Percentiles rank a stretch among this genome's conserved stretches.
These are phyloP conservation scores for Nepenthes mirabilis DNA, from an alignment of 148 eudicot species.

Conservation along the genomic window DNA sequence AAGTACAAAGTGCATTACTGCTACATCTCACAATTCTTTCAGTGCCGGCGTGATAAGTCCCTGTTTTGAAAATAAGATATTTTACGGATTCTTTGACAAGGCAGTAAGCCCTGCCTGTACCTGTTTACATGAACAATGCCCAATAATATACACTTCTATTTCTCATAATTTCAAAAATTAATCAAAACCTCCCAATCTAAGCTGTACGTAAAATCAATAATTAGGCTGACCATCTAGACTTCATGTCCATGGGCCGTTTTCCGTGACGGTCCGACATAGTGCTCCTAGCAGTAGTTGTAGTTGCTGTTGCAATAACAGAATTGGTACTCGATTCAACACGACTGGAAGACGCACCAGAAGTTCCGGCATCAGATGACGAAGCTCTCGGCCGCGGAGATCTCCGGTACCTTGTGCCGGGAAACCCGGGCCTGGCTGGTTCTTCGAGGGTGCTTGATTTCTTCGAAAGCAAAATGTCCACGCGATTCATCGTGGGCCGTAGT, in stretches of 20 bases:
- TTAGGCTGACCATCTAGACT: too few relatives aligned
- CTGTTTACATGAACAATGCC: too few relatives aligned
- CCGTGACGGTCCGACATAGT: slow-evolving; percentile 22
- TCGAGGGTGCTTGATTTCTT: slow-evolving; percentile 45
- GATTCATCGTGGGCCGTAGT: slow-evolving; percentile 60
- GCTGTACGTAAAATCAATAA: too few relatives aligned
- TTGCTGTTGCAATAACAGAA: slow-evolving; percentile 18
- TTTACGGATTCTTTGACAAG: too few relatives aligned
- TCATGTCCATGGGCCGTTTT: slow-evolving; percentile 21
- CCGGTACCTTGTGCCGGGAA: slow-evolving; percentile 41
- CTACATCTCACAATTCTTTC: too few relatives aligned
- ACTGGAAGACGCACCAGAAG: slow-evolving; percentile 20
- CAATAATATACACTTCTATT: too few relatives aligned
- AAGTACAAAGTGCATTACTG: too few relatives aligned
- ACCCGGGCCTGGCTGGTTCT: slow-evolving; percentile 73
- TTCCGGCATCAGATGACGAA: slow-evolving; percentile 31
- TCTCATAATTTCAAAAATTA: too few relatives aligned
- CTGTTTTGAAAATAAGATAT: too few relatives aligned
- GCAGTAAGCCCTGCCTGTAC: too few relatives aligned
- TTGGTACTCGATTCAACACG: slow-evolving; percentile 18
- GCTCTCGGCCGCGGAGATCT: slow-evolving; percentile 19
- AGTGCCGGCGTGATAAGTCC: too few relatives aligned
- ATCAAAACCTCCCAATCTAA: too few relatives aligned
- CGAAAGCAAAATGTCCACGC: slow-evolving; percentile 49
- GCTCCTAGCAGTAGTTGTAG: slow-evolving; percentile 12